Base-by-base conservation (phyloP, 257 asterid species). In the Ajuga chamaepitys region DNA sequence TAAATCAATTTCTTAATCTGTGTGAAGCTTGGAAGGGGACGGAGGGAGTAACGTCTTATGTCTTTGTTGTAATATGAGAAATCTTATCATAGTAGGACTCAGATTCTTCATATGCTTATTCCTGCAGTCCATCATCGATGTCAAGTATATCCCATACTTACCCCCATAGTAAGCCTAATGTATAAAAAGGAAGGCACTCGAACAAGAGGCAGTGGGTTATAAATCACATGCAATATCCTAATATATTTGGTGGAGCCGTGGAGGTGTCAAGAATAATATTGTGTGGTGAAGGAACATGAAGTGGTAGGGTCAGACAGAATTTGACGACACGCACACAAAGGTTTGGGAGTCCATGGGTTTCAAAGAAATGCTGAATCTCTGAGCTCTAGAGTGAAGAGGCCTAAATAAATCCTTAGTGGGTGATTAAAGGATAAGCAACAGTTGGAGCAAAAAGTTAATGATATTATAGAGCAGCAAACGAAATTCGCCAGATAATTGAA, bases 31-130 rank as follows among this genome's bases (percentile, higher is more conserved):
- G n/a, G n/a, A n/a, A n/a, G n/a, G n/a, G n/a, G n/a, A n/a, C n/a
- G n/a, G n/a, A n/a, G n/a, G n/a, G n/a, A n/a, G n/a, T n/a, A 48
- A 46, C 11, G 52, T 64, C 30, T 64, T 45, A 38, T 28, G 32
- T 45, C 62, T 64, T 61, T 55, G 24, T 48, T 48, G 38, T 41
- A 41, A 42, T 13, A 38, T 37, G 46, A 20, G 47, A 57, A 4
- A 25, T 53, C 56, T 60, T 62, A 3, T 59, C 30, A 35, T 21
- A 51, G n/a, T 7, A 17, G 25, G 24, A 14, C 41, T 34, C 52
- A 14, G 5, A 16, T 30, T 26, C 58, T 58, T 32, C 17, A 45
- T 57, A 44, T 60, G 62, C 58, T 67, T 24, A 53, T 75, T 50
- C 38, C 46, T 45, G 22, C 66, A 28, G 20, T 66, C 20, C 21